These are phyloP conservation scores for Xylaria nigripes DNA, from an alignment of 495 filamentous ascomycete species.

Conservation along the genomic window DNA sequence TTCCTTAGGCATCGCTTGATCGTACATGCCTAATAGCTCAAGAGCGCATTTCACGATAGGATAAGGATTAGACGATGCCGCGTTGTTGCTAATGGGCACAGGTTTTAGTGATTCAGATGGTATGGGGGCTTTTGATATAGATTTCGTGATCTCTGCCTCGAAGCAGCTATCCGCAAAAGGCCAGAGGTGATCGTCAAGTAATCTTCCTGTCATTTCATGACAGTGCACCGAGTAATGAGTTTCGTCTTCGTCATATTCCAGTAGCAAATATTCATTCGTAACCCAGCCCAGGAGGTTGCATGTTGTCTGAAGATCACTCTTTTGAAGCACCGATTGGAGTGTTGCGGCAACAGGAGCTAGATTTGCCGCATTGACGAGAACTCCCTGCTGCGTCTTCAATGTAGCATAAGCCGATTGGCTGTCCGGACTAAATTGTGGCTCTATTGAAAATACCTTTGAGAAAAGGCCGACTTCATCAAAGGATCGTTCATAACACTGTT, in stretches of 20 bases:
- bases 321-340: conserved; percentile 35
- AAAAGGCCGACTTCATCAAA: conserved; percentile 42
- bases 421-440: conserved; percentile 38
- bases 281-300: conserved; percentile 76
- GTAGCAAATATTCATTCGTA: conserved; percentile 69
- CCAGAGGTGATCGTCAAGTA: conserved; percentile 47
- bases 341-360: conserved; percentile 39
- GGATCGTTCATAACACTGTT: conserved; percentile 42
- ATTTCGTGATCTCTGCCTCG: conserved; percentile 43
- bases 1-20: conserved; percentile 54
- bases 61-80: conserved; percentile 49
- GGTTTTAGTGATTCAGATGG: conserved; percentile 36
- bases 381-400: conserved; percentile 33
- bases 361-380: conserved; percentile 36
- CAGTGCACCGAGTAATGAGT: conserved; percentile 65
- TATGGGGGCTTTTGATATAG: conserved; percentile 39
- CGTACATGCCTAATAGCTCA: conserved; percentile 75
- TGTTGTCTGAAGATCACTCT: conserved; percentile 40
- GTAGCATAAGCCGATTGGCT: conserved; percentile 34
- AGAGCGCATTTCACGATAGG: conserved; percentile 68
- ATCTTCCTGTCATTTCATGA: conserved; percentile 54
- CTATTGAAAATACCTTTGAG: conserved; percentile 40
- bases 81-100: conserved; percentile 29
- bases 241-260: conserved; percentile 64
- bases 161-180: conserved; percentile 42